Percentiles rank a stretch among this genome's conserved stretches.
Conservation (phyloP, 192 early-diverging fungal species). For the Podila horticola region DNA sequence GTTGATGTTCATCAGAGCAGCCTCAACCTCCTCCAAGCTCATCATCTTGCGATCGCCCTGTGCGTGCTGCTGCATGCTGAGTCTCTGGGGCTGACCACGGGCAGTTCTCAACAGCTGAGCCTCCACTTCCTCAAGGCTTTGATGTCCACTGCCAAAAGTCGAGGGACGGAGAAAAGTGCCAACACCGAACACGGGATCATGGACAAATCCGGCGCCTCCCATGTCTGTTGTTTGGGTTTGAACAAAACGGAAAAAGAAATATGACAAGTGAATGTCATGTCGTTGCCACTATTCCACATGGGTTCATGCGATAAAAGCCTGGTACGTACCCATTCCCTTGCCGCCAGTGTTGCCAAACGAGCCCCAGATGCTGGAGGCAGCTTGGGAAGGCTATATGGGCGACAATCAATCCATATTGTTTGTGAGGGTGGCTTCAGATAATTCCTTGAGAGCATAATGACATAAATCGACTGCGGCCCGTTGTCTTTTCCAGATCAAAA, state of each 20-base stretch:
- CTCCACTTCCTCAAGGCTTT: conserved; percentile 65
- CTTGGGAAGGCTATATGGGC: conserved; percentile 37
- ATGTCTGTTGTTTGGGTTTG: conserved; percentile 8
- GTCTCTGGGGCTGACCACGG: conserved; percentile 18
- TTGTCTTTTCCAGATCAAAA: no score
- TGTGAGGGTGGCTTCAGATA: no score
- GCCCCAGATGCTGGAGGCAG: conserved; percentile 48
- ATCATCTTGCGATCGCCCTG: conserved; percentile 62
- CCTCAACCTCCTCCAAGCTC: conserved; percentile 80
- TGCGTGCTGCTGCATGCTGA: conserved; percentile 8
- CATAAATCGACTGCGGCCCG: neutral
- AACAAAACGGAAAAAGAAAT: neutral
- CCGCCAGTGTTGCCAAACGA: conserved; percentile 40
- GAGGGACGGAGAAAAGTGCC: conserved; percentile 41
- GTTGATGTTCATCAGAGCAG: conserved; percentile 62
- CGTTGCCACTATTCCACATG: neutral
- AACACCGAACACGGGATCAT: conserved; percentile 38
- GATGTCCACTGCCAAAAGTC: conserved; percentile 32
- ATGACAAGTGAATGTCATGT: neutral
- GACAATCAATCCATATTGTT: no score
- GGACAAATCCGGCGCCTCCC: conserved; percentile 29
- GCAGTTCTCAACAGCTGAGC: conserved; percentile 60
- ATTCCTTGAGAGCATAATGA: neutral
- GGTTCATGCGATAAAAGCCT: neutral
- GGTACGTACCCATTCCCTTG: conserved; percentile 34